Conservation (phyloP, 1,284 basidiomycete species). For the Cutaneotrichosporon cutaneum region DNA sequence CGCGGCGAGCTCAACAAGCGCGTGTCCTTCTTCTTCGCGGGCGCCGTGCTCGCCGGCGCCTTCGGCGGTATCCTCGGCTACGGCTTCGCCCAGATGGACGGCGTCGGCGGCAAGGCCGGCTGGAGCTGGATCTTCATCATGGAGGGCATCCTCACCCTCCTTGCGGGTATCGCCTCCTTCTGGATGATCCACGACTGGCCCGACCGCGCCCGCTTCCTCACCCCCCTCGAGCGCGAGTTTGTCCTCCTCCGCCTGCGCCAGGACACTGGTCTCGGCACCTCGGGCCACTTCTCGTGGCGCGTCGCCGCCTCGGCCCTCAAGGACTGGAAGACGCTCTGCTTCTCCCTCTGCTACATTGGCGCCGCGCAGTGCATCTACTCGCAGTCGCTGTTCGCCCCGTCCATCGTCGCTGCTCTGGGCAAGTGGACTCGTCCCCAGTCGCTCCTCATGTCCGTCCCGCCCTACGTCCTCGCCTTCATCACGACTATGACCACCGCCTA, state of each 20-base stretch:
- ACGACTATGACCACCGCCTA: conserved; percentile 54
- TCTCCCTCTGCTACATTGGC: conserved; percentile 52
- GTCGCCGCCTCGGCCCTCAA: conserved; percentile 29
- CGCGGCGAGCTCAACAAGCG: conserved; percentile 50
- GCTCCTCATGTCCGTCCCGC: conserved; percentile 51
- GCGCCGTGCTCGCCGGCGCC: conserved; percentile 54
- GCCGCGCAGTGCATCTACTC: conserved; percentile 52
- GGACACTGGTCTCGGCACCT: conserved; percentile 49
- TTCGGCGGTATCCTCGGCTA: conserved; percentile 53
- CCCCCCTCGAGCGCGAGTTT: conserved; percentile 48
- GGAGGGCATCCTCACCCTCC: conserved; percentile 53
- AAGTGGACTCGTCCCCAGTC: conserved; percentile 50
- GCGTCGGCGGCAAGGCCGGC: conserved; percentile 53
- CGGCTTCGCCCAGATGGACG: conserved; percentile 29
- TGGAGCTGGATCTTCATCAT: conserved; percentile 57
- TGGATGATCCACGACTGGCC: conserved; percentile 55
- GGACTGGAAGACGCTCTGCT: conserved; percentile 50
- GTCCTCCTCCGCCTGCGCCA: conserved; percentile 49
- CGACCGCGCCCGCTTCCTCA: conserved; percentile 52
- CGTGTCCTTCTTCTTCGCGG: conserved; percentile 55
- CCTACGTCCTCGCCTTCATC: conserved; percentile 56
- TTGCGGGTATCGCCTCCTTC: conserved; percentile 46
- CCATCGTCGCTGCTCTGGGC: conserved; percentile 53
- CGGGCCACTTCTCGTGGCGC: conserved; percentile 41
- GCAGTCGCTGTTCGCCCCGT: conserved; percentile 53